Evolutionary conservation across 768 basidiomycete genomes (phyloP).

Genomic region (Mycena haematopus): DNA sequence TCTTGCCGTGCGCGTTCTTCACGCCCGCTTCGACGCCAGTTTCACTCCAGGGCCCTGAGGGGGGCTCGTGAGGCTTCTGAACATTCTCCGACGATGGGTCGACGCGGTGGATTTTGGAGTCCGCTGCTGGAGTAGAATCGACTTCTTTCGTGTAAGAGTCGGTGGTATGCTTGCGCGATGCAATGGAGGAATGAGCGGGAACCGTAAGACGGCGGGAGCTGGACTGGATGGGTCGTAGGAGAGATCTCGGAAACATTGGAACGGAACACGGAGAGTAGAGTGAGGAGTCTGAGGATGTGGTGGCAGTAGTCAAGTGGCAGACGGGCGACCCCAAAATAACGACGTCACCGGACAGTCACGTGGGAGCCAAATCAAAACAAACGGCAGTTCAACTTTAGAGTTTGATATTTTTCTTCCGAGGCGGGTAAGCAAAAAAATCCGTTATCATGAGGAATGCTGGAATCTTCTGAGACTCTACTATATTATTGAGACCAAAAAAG

Average conservation of each 20-base stretch:
- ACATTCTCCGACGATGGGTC: conserved; percentile 50
- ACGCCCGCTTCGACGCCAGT: conserved; percentile 46
- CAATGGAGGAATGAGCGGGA: neutral
- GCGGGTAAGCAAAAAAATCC: no score
- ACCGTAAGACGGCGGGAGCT: neutral
- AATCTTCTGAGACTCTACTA: no score
- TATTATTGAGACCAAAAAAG: no score
- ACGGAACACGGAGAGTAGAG: neutral
- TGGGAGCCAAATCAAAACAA: no score
- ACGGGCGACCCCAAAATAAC: no score
- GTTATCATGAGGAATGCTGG: no score
- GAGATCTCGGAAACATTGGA: conserved; percentile 1
- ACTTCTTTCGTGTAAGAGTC: conserved; percentile 57
- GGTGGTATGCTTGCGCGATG: conserved; percentile 35
- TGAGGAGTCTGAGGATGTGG: neutral
- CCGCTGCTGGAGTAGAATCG: conserved; percentile 49
- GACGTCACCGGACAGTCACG: no score
- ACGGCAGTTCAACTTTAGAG: no score
- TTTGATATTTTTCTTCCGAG: no score
- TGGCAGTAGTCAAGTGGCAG: neutral
- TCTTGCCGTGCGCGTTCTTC: conserved; percentile 39
- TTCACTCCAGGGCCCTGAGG: conserved; percentile 53
- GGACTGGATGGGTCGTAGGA: neutral
- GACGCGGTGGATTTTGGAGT: conserved; percentile 51
- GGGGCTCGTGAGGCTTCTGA: conserved; percentile 56